These are phyloP conservation scores for Xylariaceae sp. DNA, from an alignment of 2,329 filamentous ascomycete genomes.

Conservation along the genomic window DNA sequence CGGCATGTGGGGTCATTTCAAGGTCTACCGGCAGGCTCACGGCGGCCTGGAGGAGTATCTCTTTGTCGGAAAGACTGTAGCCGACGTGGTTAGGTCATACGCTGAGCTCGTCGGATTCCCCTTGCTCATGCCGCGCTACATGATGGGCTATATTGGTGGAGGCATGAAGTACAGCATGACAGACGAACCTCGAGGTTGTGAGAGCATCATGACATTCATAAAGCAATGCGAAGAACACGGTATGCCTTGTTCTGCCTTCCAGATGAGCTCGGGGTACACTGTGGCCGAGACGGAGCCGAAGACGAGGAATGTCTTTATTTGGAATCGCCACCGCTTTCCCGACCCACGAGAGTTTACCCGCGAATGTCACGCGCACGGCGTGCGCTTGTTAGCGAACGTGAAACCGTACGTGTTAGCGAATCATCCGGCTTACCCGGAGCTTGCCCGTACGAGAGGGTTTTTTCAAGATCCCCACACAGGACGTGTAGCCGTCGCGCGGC, in stretches of 20 bases:
- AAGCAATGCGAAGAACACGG: slow-evolving; percentile 58
- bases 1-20: slow-evolving; percentile 71
- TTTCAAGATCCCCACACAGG: slow-evolving; percentile 57
- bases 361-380: slow-evolving; percentile 59
- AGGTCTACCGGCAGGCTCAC: slow-evolving; percentile 68
- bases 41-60: slow-evolving; percentile 70
- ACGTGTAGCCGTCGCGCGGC: slow-evolving; percentile 52
- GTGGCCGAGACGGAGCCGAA: slow-evolving; percentile 64
- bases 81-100: slow-evolving; percentile 62
- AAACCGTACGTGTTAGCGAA: slow-evolving; percentile 67
- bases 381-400: slow-evolving; percentile 66
- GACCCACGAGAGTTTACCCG: slow-evolving; percentile 61
- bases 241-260: slow-evolving; percentile 67
- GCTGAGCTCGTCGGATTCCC: slow-evolving; percentile 66
- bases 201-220: slow-evolving; percentile 59
- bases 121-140: slow-evolving; percentile 65
- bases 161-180: slow-evolving; percentile 54
- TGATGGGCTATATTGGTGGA: slow-evolving; percentile 68
- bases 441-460: slow-evolving; percentile 56
- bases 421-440: slow-evolving; percentile 62
- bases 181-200: slow-evolving; percentile 48
- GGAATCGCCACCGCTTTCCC: slow-evolving; percentile 68
- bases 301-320: slow-evolving; percentile 67
- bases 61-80: slow-evolving; percentile 61
- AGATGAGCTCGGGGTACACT: slow-evolving; percentile 71